Percentiles rank a stretch among this genome's conserved stretches.
Evolutionary conservation across 345 rosid genomes (phyloP).

Genomic region (Salix koriyanagi): DNA sequence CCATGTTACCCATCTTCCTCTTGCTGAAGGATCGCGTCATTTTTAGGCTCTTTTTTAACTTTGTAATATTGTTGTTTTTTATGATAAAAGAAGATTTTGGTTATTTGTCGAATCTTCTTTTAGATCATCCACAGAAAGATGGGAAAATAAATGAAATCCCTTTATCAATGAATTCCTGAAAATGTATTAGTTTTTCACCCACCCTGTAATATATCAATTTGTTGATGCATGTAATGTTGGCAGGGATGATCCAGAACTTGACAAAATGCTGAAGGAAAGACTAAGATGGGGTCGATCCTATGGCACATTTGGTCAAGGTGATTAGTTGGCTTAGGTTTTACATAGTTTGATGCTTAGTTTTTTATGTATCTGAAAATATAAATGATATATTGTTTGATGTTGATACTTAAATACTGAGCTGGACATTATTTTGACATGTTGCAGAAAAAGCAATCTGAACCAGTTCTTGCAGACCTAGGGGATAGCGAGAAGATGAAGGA

Average conservation of each 20-base stretch:
- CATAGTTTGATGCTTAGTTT: background rate
- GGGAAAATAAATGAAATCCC: background rate
- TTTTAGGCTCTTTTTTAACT: background rate
- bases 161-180: too few species aligned
- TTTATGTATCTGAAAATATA: background rate
- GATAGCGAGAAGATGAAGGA: constrained; percentile 80
- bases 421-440: constrained; percentile 9
- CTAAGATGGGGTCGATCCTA: constrained; percentile 89
- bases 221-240: constrained; percentile 8
- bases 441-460: constrained; percentile 57
- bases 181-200: too few species aligned
- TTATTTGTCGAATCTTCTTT: background rate
- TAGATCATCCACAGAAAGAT: background rate
- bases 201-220: background rate
- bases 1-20: background rate
- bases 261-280: constrained; percentile 65
- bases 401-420: constrained; percentile 2
- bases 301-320: constrained; percentile 97
- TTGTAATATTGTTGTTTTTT: background rate
- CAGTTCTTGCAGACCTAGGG: constrained; percentile 62
- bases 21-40: background rate
- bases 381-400: background rate
- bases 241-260: constrained; percentile 97
- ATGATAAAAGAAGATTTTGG: background rate
- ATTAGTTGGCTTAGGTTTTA: constrained; percentile 2